These are phyloP conservation scores for Metschnikowia similis DNA, from an alignment of 805 yeast species.

Conservation along the genomic window DNA sequence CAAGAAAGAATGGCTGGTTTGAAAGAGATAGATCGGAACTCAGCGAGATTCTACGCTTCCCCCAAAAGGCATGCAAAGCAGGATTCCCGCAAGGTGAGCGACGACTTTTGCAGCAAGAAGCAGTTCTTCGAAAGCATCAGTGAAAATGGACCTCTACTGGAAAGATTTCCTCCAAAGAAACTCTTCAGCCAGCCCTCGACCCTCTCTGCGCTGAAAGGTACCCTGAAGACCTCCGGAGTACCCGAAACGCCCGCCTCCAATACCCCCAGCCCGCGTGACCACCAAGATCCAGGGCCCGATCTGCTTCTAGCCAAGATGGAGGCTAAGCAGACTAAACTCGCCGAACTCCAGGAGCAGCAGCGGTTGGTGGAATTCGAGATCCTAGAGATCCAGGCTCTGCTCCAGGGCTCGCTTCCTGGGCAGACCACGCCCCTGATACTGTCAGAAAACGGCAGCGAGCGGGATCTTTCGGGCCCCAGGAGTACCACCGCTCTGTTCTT, in stretches of 20 bases:
- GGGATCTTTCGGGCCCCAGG: background rate
- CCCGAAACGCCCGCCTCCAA: background rate
- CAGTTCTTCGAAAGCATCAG: constrained; percentile 1
- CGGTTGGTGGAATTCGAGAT: constrained; percentile 33
- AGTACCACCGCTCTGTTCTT: constrained; percentile 10
- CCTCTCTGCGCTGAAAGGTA: background rate
- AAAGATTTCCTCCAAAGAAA: background rate
- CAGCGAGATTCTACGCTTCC: constrained; percentile 9
- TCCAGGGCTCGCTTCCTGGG: constrained; percentile 6
- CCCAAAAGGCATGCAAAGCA: background rate
- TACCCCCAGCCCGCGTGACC: background rate
- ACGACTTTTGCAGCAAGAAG: constrained; percentile 1
- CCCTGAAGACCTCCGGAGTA: background rate
- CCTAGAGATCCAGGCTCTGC: constrained; percentile 21
- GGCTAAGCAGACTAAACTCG: constrained; percentile 49
- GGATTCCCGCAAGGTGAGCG: constrained; percentile 1
- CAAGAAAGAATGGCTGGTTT: background rate
- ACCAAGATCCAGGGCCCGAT: background rate
- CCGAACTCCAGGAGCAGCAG: constrained; percentile 44
- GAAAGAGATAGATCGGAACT: background rate
- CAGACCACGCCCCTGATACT: background rate
- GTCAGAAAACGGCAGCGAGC: background rate
- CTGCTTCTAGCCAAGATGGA: constrained; percentile 31
- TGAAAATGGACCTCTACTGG: background rate
- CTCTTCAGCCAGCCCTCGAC: constrained; percentile 1